Conservation (phyloP, 805 yeast genomes). For the Monosporozyma yasuniensis region DNA sequence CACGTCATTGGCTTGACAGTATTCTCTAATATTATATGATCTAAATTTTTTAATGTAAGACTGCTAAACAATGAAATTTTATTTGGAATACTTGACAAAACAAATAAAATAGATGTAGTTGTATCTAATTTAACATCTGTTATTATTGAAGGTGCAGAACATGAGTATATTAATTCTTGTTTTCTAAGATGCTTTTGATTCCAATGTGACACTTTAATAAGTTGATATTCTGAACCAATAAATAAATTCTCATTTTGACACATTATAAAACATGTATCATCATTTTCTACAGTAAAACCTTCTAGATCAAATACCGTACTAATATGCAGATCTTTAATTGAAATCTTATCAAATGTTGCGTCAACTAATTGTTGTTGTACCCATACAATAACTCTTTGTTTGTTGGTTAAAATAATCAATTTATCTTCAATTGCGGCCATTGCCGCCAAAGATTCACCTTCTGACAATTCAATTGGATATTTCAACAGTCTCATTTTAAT, state of each 20-base stretch:
- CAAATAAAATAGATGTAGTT: slow-evolving; percentile 13
- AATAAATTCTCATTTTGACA: slow-evolving; percentile 9
- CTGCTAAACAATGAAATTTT: slow-evolving; percentile 14
- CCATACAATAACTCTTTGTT: slow-evolving; percentile 25
- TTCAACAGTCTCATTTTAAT: slow-evolving; percentile 24
- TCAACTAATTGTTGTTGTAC: slow-evolving; percentile 17
- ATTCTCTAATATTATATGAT: slow-evolving; percentile 11
- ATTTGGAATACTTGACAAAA: slow-evolving; percentile 18
- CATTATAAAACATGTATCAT: slow-evolving; percentile 10
- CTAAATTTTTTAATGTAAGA: slow-evolving; percentile 8
- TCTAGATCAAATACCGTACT: neutral
- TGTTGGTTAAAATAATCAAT: slow-evolving; percentile 16
- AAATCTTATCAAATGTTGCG: slow-evolving; percentile 23
- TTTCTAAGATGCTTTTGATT: slow-evolving; percentile 3
- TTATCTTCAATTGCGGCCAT: slow-evolving; percentile 13
- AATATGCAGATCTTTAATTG: slow-evolving; percentile 11
- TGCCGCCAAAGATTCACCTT: slow-evolving; percentile 19
- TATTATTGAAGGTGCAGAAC: slow-evolving; percentile 15
- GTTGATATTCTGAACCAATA: slow-evolving; percentile 19
- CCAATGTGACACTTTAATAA: slow-evolving; percentile 16
- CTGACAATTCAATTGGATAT: slow-evolving; percentile 15
- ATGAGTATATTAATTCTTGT: slow-evolving; percentile 9
- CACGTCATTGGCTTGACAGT: slow-evolving; percentile 20
- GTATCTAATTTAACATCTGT: slow-evolving; percentile 25
- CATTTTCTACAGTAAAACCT: slow-evolving; percentile 6